Evolutionary conservation across 345 rosid species (phyloP), one percentile per base, ranked within the genome.

Genomic region (Citrus sinensis): DNA sequence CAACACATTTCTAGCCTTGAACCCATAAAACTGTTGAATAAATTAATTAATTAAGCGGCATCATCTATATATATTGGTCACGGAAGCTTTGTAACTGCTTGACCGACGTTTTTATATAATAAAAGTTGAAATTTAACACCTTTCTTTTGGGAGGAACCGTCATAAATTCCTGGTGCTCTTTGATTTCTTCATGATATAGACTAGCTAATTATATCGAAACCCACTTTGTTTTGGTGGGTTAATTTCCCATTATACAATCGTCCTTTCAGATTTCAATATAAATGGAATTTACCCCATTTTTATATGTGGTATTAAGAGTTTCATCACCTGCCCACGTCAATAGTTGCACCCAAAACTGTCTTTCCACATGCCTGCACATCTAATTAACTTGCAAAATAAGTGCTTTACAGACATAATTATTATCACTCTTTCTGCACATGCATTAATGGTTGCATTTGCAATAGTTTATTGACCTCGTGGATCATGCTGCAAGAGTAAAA

Each of bases 221-320:
- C 79, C 79, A 63, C 74, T 59, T 70, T 70, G 29, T 46, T n/a
- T 64, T 55, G 66, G 85, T 76, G 82, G 80, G 76, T 51, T 67
- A 73, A 61, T 14, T 54, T 63, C 69, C 65, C 76, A 80, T 72
- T 72, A 76, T 19, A 76, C 24, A 10, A 59, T 24, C 4, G 37
- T 72, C 59, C 7, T 59, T 76, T 67, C 42, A 34, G 51, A 25
- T 14, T 32, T 20, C 22, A 24, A 67, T 6, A 3, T 2, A 1
- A 9, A 60, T 56, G 29, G 27, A 14, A 35, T 37, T 37, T 37
- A 39, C 60, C 54, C 55, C 14, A n/a, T 9, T 32, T 58, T 8
- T n/a, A 9, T 42, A 9, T 25, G 68, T 54, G 54, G 70, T 29
- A 70, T 79, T 10, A 42, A 42, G 49, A 13, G 34, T 60, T 32